A percentile compares a stretch with the other conserved stretches of the same genome.
These are phyloP conservation scores for Casuarina equisetifolia DNA, from an alignment of 306 rosid species.

Conservation along the genomic window DNA sequence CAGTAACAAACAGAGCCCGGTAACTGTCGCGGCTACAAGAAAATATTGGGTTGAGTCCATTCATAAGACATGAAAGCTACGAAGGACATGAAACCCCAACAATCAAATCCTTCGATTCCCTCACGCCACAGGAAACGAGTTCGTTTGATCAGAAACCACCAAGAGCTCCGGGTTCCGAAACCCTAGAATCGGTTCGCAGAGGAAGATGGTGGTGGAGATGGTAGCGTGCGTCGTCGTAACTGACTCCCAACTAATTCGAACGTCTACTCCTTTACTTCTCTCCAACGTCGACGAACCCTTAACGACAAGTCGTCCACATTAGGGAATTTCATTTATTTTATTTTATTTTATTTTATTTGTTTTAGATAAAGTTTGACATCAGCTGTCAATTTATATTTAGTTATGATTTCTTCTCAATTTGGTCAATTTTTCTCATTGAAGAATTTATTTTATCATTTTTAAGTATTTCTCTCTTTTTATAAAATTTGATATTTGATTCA, in stretches of 20 bases:
- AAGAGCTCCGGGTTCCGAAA: not conserved
- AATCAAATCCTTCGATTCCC: constrained; percentile 6
- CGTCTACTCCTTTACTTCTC: not conserved
- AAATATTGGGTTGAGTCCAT: constrained; percentile 74
- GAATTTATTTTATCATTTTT: too few species aligned
- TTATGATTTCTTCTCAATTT: too few species aligned
- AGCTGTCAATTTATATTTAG: too few species aligned
- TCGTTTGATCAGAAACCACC: not conserved
- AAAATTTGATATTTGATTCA: too few species aligned
- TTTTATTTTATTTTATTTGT: too few species aligned
- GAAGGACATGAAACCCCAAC: constrained; percentile 69
- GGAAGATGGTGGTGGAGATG: constrained; percentile 14
- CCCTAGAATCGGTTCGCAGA: constrained; percentile 26
- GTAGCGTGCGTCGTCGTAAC: constrained; percentile 18
- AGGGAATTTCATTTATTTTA: too few species aligned
- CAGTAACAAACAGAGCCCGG: constrained; percentile 59
- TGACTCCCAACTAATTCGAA: constrained; percentile 6
- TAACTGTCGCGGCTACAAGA: constrained; percentile 52
- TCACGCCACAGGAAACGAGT: not conserved
- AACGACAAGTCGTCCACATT: not conserved
- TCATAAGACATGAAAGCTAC: constrained; percentile 83
- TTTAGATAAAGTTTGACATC: too few species aligned
- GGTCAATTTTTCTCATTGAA: too few species aligned
- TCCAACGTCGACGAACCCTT: not conserved
- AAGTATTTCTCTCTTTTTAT: too few species aligned